A percentile compares a stretch with the other conserved stretches of the same genome.
Evolutionary conservation across 2,329 filamentous ascomycete genomes (phyloP).

Genomic region (Didymella pomorum): DNA sequence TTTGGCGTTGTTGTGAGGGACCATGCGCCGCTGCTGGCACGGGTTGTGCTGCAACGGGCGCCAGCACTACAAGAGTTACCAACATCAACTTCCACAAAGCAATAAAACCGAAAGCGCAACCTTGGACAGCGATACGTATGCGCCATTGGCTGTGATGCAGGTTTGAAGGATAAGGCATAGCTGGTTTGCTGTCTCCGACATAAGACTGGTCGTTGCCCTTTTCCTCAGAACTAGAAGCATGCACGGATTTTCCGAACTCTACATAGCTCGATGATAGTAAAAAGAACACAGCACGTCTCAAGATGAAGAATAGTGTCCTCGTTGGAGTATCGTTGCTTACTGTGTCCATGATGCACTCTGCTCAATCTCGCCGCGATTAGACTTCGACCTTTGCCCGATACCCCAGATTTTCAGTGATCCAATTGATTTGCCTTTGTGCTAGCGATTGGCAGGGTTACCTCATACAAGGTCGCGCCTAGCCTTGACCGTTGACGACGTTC

Average conservation of each 20-base stretch:
- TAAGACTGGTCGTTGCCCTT: not conserved
- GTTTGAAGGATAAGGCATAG: not conserved
- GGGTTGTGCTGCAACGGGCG: not conserved
- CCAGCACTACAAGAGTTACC: not conserved
- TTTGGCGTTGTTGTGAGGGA: not conserved
- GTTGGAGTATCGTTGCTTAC: not conserved
- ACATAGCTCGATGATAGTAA: not conserved
- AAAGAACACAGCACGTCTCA: not conserved
- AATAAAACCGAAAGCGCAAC: not conserved
- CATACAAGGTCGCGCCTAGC: conserved; percentile 40
- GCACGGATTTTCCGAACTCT: not conserved
- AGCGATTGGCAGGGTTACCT: conserved; percentile 44
- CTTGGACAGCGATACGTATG: not conserved
- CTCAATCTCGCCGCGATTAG: not conserved
- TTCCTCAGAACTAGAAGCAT: not conserved
- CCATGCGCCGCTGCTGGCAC: not conserved
- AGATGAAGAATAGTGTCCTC: not conserved
- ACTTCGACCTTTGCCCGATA: conserved; percentile 6
- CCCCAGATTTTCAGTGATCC: conserved; percentile 25
- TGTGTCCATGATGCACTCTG: not conserved
- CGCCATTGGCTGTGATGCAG: not conserved
- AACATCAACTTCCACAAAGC: not conserved
- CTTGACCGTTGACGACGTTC: conserved; percentile 30
- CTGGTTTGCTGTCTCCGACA: not conserved
- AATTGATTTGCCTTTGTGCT: conserved; percentile 35